These are phyloP conservation scores for Globisporangium solare DNA, from an alignment of 352 stramenopile species.

Conservation along the genomic window DNA sequence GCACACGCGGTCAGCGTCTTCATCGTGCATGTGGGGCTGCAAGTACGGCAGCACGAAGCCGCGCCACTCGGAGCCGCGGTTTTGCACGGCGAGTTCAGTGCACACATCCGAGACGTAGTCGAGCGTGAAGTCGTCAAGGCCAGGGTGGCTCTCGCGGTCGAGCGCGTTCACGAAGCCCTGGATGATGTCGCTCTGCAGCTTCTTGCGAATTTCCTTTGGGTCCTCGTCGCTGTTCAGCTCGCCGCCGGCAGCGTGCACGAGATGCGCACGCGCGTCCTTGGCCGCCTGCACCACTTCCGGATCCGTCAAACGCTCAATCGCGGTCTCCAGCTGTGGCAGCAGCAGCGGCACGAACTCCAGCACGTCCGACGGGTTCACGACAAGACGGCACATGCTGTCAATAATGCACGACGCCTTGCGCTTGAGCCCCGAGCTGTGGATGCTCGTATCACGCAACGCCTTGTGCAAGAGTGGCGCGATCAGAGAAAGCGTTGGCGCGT, in stretches of 20 bases:
- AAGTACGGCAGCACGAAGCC: constrained; percentile 49
- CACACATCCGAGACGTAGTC: constrained; percentile 63
- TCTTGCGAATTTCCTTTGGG: constrained; percentile 49
- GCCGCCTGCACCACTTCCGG: constrained; percentile 83
- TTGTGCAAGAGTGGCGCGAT: constrained; percentile 89
- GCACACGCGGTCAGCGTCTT: constrained; percentile 41
- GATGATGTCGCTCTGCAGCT: constrained; percentile 40
- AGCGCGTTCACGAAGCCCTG: constrained; percentile 40
- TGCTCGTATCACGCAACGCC: constrained; percentile 88
- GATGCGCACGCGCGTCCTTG: constrained; percentile 49
- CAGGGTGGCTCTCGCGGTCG: constrained; percentile 39
- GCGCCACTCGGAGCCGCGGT: constrained; percentile 53
- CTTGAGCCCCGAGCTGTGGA: constrained; percentile 90
- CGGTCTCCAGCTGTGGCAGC: constrained; percentile 89
- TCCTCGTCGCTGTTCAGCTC: constrained; percentile 45
- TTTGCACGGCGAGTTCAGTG: constrained; percentile 50
- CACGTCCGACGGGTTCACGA: constrained; percentile 83
- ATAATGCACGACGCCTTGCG: constrained; percentile 91
- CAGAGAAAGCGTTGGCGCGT: constrained; percentile 87
- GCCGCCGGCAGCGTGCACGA: constrained; percentile 56
- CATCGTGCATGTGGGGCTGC: constrained; percentile 48
- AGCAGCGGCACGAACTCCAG: constrained; percentile 90
- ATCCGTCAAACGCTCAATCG: constrained; percentile 90
- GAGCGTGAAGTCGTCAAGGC: constrained; percentile 46
- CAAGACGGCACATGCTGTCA: constrained; percentile 91